Conservation (phyloP, 2,329 filamentous ascomycete species). For the Cordyceps javanica region DNA sequence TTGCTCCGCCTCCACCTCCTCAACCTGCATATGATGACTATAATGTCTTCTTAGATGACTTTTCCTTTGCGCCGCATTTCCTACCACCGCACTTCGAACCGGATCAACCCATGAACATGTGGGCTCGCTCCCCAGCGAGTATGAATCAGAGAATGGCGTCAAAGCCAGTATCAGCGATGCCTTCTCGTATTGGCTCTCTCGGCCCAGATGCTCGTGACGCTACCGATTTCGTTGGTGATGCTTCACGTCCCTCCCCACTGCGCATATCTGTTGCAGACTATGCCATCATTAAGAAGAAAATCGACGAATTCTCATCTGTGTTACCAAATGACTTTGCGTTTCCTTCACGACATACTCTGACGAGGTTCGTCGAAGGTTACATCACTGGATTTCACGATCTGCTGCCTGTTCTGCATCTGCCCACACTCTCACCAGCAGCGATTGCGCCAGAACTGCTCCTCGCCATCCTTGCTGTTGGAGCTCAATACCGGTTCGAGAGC, state of each 20-base stretch:
- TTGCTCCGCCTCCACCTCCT: conserved; percentile 24
- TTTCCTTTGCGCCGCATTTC: conserved; percentile 47
- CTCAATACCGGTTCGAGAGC: conserved; percentile 58
- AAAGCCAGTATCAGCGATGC: conserved; percentile 46
- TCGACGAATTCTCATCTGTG: conserved; percentile 56
- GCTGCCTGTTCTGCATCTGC: conserved; percentile 57
- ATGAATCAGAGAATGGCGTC: conserved; percentile 35
- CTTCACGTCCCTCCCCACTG: conserved; percentile 29
- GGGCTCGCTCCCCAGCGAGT: conserved; percentile 39
- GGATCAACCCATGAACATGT: conserved; percentile 46
- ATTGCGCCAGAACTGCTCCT: conserved; percentile 62
- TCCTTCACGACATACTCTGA: conserved; percentile 62
- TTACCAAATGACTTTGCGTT: conserved; percentile 59
- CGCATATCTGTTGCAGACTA: conserved; percentile 51
- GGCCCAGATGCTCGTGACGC: conserved; percentile 45
- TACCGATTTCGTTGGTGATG: conserved; percentile 26
- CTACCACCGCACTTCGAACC: conserved; percentile 48
- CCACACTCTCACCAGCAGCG: conserved; percentile 57
- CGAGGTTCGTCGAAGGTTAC: conserved; percentile 64
- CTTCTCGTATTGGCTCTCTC: conserved; percentile 48
- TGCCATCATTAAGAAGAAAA: conserved; percentile 48
- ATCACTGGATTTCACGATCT: conserved; percentile 59
- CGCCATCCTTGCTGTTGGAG: conserved; percentile 61
- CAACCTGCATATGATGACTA: conserved; percentile 47
- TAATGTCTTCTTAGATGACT: conserved; percentile 54